These are phyloP conservation scores for Flaveria linearis DNA, from an alignment of 129 eudicot species.

Conservation along the genomic window DNA sequence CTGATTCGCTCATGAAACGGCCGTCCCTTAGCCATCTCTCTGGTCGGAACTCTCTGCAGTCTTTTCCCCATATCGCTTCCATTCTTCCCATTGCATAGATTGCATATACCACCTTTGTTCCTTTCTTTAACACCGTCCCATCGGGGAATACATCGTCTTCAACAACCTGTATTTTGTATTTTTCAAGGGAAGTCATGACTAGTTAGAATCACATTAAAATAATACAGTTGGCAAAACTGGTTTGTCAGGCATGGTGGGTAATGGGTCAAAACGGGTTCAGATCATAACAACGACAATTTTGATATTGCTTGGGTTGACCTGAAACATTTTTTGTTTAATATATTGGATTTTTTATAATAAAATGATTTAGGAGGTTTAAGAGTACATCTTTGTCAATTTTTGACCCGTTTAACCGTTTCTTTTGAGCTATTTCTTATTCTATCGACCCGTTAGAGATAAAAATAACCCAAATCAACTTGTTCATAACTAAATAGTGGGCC, in stretches of 20 bases:
- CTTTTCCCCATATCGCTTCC: constrained; percentile 96
- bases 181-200: too few relatives aligned
- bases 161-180: constrained; percentile 45
- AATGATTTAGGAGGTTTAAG: not conserved
- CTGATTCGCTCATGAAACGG: constrained; percentile 89
- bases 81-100: constrained; percentile 95
- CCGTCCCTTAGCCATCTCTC: constrained; percentile 92
- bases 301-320: not conserved
- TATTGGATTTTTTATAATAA: not conserved
- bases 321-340: not conserved
- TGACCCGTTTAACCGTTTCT: not conserved
- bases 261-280: not conserved
- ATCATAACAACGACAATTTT: not conserved
- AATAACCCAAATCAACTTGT: not conserved
- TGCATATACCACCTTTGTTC: constrained; percentile 86
- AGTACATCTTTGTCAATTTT: not conserved
- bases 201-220: too few relatives aligned
- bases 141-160: constrained; percentile 91
- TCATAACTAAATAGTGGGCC: not conserved
- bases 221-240: not conserved
- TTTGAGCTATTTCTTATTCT: not conserved
- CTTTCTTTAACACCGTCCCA: constrained; percentile 71
- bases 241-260: not conserved
- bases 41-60: constrained; percentile 83
- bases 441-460: not conserved